Evolutionary conservation across 192 early-diverging fungal genomes (phyloP), one percentile per base, ranked within the genome.

Genomic region (Borealophlyctis nickersoniae): DNA sequence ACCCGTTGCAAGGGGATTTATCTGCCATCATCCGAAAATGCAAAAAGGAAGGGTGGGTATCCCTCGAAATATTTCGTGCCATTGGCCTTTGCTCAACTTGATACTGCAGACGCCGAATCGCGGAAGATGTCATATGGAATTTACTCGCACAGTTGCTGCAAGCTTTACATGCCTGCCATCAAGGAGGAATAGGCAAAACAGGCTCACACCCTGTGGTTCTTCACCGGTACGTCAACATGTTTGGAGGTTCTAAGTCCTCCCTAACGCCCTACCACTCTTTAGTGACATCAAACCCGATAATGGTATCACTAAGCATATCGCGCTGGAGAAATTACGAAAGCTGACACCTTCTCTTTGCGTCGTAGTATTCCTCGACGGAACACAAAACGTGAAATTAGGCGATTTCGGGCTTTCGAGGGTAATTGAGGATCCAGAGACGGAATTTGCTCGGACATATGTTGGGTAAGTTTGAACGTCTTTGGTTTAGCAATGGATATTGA

Each of bases 271-370:
- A 45, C 19, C 39, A 19, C 39, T 45, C 39, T 45, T 45, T 19
- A 76, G 88, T 34, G 89, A 91, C 58, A 68, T 91, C 36, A 91
- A 91, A 58, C 89, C 89, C 0, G 89, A 89, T 33, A 91, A 89
- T 66, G 85, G 79, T 79, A 67, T 23, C 5, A 35, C 28, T 2
- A n/a, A n/a, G n/a, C n/a, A n/a, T n/a, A n/a, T n/a, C n/a, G n/a
- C n/a, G n/a, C n/a, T n/a, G n/a, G 23, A 27, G 16, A 19, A 14
- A 49, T 48, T 28, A 48, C 34, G 36, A 28, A 53, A 27, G 2
- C 51, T 55, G 24, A 2, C 34, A 58, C 22, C n/a, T 19, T 58
- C 45, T 50, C 30, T 60, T 34, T 60, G 30, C 23, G 19, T 13
- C 31, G 11, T 49, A 79, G 87, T 91, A 16, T 89, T 91, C 71